These are phyloP conservation scores for Exserohilum rostratum DNA, from an alignment of 2,329 filamentous ascomycete species.

Conservation along the genomic window DNA sequence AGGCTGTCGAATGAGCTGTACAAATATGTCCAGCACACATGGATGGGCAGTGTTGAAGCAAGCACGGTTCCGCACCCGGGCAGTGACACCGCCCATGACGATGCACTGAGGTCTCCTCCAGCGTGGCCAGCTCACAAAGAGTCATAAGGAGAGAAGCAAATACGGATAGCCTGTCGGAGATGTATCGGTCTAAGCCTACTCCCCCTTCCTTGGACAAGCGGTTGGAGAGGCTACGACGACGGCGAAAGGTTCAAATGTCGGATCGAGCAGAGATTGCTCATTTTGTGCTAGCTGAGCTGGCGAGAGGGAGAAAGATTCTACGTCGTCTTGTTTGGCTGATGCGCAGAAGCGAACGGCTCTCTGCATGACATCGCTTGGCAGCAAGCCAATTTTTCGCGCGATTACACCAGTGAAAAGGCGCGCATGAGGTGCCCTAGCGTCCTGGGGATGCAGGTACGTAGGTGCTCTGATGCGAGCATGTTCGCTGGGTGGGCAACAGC, in stretches of 20 bases:
- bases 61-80: constrained; percentile 16
- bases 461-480: constrained; percentile 6
- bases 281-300: constrained; percentile 39
- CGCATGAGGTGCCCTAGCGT: constrained; percentile 18
- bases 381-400: constrained; percentile 7
- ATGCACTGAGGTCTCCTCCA: constrained; percentile 12
- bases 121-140: constrained; percentile 31
- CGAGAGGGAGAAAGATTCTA: constrained; percentile 17
- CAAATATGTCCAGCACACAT: constrained; percentile 2
- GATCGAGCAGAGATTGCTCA: constrained; percentile 30
- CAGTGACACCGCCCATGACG: constrained; percentile 24
- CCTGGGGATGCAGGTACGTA: constrained; percentile 10
- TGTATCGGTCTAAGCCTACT: constrained; percentile 5
- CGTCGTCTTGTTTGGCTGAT: constrained; percentile 37
- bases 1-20: constrained; percentile 5
- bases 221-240: constrained; percentile 18
- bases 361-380: constrained; percentile 36
- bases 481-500: constrained; percentile 4
- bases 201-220: not conserved
- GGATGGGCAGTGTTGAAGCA: constrained; percentile 10
- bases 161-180: constrained; percentile 25
- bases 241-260: constrained; percentile 9
- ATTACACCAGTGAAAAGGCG: constrained; percentile 10
- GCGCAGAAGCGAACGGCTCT: constrained; percentile 37
- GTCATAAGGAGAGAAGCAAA: constrained; percentile 1